Percentiles rank a stretch among this genome's conserved stretches.
Conservation (phyloP, 176 grass and related monocot species). For the Microstegium vimineum region DNA sequence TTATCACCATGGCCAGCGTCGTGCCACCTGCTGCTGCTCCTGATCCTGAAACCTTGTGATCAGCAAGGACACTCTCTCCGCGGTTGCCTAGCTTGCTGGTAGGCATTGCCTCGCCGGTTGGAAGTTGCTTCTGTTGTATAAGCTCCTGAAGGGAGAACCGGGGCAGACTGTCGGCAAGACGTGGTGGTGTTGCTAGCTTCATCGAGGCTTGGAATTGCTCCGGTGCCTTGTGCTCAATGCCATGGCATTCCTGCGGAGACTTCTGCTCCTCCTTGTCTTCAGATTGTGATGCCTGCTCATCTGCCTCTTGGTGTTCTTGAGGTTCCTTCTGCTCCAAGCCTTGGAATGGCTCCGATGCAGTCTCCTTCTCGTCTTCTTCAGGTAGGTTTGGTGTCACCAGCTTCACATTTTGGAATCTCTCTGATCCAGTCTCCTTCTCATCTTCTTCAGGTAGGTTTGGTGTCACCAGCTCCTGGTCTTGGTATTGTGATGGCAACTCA, state of each 20-base stretch:
- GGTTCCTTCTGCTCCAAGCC: neutral
- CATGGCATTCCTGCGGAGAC: neutral
- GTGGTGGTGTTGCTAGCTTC: conserved; percentile 1
- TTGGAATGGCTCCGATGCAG: neutral
- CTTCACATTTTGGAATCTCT: neutral
- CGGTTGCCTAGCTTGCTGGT: neutral
- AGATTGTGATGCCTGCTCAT: conserved; percentile 8
- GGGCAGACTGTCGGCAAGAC: neutral
- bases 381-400: neutral
- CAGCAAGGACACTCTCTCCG: neutral
- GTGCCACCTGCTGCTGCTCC: conserved; percentile 12
- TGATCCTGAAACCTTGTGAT: conserved; percentile 6
- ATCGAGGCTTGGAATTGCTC: neutral
- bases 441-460: neutral
- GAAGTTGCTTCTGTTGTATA: conserved; percentile 63
- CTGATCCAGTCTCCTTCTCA: neutral
- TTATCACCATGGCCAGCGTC: conserved; percentile 41
- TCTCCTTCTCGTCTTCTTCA: neutral
- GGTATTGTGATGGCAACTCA: neutral
- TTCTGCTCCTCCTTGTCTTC: neutral
- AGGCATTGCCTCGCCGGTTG: conserved; percentile 35
- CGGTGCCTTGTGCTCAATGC: conserved; percentile 4
- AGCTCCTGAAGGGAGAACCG: conserved; percentile 68
- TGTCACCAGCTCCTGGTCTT: conserved; percentile 1
- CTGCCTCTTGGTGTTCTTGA: neutral